These are phyloP conservation scores for Leishmania major DNA, from an alignment of 208 protist species.

Conservation along the genomic window DNA sequence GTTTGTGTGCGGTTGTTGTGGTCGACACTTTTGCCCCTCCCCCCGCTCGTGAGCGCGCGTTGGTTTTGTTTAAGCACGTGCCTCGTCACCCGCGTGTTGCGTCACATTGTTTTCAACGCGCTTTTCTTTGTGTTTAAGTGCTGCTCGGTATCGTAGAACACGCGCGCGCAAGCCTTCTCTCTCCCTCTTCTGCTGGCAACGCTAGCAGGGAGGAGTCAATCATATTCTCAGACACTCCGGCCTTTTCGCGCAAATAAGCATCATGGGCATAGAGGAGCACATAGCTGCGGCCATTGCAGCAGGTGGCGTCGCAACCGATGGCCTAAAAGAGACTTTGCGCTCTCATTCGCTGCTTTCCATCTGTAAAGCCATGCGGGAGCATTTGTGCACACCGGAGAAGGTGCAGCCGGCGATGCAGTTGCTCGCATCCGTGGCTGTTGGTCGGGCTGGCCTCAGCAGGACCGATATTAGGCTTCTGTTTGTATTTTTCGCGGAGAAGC, in stretches of 20 bases:
- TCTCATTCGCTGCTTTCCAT: conserved; percentile 51
- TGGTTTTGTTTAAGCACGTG: not conserved
- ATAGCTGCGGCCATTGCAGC: conserved; percentile 38
- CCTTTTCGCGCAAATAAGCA: not conserved
- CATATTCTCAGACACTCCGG: not conserved
- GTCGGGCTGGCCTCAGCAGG: conserved; percentile 28
- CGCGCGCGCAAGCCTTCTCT: not conserved
- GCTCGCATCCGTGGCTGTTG: conserved; percentile 37
- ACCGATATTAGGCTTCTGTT: conserved; percentile 50
- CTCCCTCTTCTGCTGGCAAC: not conserved
- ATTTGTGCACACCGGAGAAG: conserved; percentile 45
- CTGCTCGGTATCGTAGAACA: not conserved
- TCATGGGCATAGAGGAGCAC: conserved; percentile 16
- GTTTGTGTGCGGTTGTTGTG: not conserved
- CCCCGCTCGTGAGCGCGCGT: too few species aligned
- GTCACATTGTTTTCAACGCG: not conserved
- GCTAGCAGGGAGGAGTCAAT: not conserved
- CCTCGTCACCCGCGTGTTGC: not conserved
- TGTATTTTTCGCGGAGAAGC: conserved; percentile 58
- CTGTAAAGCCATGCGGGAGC: conserved; percentile 39
- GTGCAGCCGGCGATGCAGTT: conserved; percentile 50
- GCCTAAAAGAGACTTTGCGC: conserved; percentile 35
- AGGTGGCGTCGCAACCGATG: conserved; percentile 30
- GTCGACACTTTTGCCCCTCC: not conserved
- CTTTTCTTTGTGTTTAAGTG: not conserved